A percentile compares a stretch with the other conserved stretches of the same genome.
These are phyloP conservation scores for Magnusiomyces tetraspermus DNA, from an alignment of 1,139 yeast genomes.

Conservation along the genomic window DNA sequence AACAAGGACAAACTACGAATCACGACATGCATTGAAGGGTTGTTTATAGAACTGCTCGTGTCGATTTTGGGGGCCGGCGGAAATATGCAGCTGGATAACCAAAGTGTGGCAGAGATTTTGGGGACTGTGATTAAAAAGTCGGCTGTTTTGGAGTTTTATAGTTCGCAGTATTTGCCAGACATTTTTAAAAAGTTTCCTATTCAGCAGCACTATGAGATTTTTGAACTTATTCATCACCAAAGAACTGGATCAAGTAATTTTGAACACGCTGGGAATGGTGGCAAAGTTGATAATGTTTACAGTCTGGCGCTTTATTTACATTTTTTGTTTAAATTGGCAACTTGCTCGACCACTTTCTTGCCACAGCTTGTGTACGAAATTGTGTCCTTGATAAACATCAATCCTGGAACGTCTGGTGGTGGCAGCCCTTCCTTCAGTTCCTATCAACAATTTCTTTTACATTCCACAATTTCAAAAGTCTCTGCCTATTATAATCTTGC, in stretches of 20 bases:
- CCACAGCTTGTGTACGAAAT: not conserved
- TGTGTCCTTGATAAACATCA: not conserved
- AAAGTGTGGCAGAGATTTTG: not conserved
- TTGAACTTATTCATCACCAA: not conserved
- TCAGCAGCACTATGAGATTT: not conserved
- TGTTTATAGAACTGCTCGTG: not conserved
- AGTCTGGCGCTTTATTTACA: not conserved
- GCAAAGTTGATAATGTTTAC: not conserved
- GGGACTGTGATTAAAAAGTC: not conserved
- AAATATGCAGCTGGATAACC: not conserved
- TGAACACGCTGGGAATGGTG: not conserved
- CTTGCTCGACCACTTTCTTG: not conserved
- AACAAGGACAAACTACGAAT: not conserved
- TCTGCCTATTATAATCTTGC: not conserved
- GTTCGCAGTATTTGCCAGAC: not conserved
- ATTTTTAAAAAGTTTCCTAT: not conserved
- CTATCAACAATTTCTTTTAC: not conserved
- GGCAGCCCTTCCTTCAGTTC: too few species aligned
- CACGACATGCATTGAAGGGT: not conserved
- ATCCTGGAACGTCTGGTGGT: not conserved
- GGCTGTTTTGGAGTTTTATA: not conserved
- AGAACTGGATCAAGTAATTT: too few species aligned
- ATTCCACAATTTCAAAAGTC: not conserved
- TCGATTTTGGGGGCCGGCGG: not conserved
- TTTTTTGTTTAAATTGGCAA: not conserved